These are phyloP conservation scores for Plectosphaerella plurivora DNA, from an alignment of 2,329 filamentous ascomycete species.

Conservation along the genomic window DNA sequence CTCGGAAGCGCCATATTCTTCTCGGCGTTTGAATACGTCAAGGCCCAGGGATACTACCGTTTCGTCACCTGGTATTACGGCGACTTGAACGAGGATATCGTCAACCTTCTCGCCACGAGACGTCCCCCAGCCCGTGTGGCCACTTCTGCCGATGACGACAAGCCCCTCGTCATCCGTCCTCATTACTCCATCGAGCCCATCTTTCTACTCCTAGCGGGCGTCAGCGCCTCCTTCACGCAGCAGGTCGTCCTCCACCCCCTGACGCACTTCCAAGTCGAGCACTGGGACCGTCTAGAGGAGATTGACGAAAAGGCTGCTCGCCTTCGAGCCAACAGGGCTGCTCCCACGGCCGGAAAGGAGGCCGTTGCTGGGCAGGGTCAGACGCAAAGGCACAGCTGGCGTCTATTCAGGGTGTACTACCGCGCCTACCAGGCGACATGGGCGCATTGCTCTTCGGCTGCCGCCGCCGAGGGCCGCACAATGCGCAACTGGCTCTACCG, in stretches of 20 bases:
- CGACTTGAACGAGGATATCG: conserved; percentile 45
- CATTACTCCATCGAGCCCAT: conserved; percentile 72
- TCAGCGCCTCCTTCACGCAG: conserved; percentile 63
- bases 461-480: conserved; percentile 49
- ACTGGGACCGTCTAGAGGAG: conserved; percentile 69
- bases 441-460: conserved; percentile 54
- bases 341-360: conserved; percentile 19
- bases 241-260: conserved; percentile 69
- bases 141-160: conserved; percentile 11
- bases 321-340: conserved; percentile 28
- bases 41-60: conserved; percentile 67
- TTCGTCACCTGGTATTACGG: conserved; percentile 71
- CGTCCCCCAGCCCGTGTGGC: conserved; percentile 23
- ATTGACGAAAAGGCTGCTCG: conserved; percentile 58
- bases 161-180: conserved; percentile 56
- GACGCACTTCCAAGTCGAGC: conserved; percentile 64
- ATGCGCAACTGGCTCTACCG: conserved; percentile 63
- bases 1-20: conserved; percentile 70
- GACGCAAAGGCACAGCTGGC: conserved; percentile 33
- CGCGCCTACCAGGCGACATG: conserved; percentile 67
- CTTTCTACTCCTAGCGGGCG: conserved; percentile 67
- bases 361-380: conserved; percentile 1
- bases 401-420: conserved; percentile 62
- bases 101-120: conserved; percentile 44
- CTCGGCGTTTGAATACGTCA: conserved; percentile 70